Evolutionary conservation across 805 yeast genomes (phyloP), one percentile per base, ranked within the genome.

Genomic region (Suhomyces prunicola): DNA sequence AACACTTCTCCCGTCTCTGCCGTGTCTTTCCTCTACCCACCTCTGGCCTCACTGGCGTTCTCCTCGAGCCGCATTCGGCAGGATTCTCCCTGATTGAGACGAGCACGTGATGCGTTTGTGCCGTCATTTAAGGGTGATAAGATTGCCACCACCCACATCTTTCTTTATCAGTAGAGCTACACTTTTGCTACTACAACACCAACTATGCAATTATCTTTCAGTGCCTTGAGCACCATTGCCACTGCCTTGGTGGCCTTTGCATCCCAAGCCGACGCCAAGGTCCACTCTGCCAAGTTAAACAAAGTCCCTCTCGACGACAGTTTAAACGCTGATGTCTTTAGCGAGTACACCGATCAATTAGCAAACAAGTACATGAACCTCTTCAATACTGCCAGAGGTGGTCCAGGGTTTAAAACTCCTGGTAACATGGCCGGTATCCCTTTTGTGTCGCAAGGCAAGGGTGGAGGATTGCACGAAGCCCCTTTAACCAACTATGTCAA

Each of bases 401-500:
- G 77, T 63, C 71, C 56, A 13, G 31, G 44, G 7, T 22, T 24
- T 15, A 22, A 6, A 24, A 68, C 67, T 35, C 48, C 53, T 33
- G 66, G 64, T 22, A 66, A 66, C 51, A 62, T 64, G 5, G 51
- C 61, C 55, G 79, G 76, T 58, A 71, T 77, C 48, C 83, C 83
- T 19, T 78, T 79, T 57, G 64, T 78, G 41, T 52, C 57, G 35
- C 49, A 46, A 8, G 62, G 61, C 6, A 56, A 50, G 7, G 61
- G 60, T 5, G 40, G 35, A 10, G 40, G 35, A 5, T 83, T 79
- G 36, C 90, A 87, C 67, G 87, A 87, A 59, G 79, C 90, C 47
- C 97, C 98, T 12, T 81, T 94, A 70, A 86, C 94, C 59, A 92
- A 94, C 78, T 94, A 93, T 73, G 73, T 90, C 74, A 94, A 94